A percentile compares a stretch with the other conserved stretches of the same genome.
Conservation (phyloP, 805 yeast species). For the Spencermartinsiella europaea region DNA sequence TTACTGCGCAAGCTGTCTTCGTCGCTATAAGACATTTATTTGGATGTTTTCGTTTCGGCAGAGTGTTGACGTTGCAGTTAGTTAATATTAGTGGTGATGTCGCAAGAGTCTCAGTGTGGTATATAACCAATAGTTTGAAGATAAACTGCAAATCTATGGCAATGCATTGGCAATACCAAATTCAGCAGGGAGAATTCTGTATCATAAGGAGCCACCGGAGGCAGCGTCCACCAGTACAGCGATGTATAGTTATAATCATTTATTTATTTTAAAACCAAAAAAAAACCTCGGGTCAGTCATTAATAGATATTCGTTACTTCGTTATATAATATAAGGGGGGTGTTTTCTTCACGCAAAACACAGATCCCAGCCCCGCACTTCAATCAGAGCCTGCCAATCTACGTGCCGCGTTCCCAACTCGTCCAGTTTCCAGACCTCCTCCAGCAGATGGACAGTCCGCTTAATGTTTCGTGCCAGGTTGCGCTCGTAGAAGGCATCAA, state of each 20-base stretch:
- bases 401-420: slow-evolving; percentile 52
- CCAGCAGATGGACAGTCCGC: slow-evolving; percentile 38
- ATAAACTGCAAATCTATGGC: no score
- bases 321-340: no score
- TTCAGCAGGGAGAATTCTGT: no score
- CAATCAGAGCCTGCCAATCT: slow-evolving; percentile 69
- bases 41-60: background rate
- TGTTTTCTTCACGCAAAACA: slow-evolving; percentile 72
- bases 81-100: background rate
- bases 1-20: slow-evolving; percentile 28
- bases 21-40: slow-evolving; percentile 1
- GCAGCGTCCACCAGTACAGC: no score
- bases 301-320: no score
- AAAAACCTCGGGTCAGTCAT: no score
- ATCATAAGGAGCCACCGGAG: no score
- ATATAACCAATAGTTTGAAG: no score
- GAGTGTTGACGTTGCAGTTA: background rate
- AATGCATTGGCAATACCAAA: no score
- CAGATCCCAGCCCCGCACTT: slow-evolving; percentile 68
- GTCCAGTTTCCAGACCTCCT: slow-evolving; percentile 40
- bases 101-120: no score
- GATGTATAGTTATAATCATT: no score
- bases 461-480: slow-evolving; percentile 62
- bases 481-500: slow-evolving; percentile 52
- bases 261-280: no score